phyloP scores from a whole-genome alignment of 2,329 filamentous ascomycete genomes.

The Volutella citrinella region DNA sequence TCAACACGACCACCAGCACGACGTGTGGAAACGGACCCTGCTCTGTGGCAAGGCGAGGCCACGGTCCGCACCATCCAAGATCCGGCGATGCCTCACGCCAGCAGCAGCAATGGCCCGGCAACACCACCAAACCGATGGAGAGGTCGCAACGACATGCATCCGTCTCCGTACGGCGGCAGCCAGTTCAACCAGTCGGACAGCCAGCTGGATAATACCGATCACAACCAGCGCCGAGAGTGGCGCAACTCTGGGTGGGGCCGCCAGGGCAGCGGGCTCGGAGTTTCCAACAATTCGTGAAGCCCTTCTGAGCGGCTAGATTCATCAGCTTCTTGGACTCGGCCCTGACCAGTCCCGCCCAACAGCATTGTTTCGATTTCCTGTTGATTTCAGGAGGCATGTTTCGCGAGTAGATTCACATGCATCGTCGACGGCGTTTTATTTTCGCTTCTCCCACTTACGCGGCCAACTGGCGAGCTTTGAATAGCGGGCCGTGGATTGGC shows the following conservation, averaged over 20 bases:
- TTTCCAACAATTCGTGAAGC: constrained; percentile 42
- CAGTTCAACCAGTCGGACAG: constrained; percentile 45
- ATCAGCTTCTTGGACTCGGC: constrained; percentile 15
- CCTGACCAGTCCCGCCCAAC: constrained; percentile 8
- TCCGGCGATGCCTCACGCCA: constrained; percentile 40
- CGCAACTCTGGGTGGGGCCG: constrained; percentile 55
- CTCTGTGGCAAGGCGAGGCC: constrained; percentile 78
- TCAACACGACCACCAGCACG: constrained; percentile 51
- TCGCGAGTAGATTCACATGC: constrained; percentile 34
- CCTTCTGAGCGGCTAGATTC: constrained; percentile 13
- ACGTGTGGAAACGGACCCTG: constrained; percentile 82
- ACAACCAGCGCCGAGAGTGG: constrained; percentile 51
- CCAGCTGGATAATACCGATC: constrained; percentile 37
- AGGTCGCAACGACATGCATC: constrained; percentile 41
- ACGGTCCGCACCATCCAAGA: constrained; percentile 77
- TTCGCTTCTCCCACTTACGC: constrained; percentile 20
- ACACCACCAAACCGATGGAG: constrained; percentile 50
- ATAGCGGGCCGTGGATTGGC: no score
- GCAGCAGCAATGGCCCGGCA: constrained; percentile 37
- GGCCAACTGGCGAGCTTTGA: no score
- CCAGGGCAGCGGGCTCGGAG: constrained; percentile 48
- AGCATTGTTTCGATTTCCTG: constrained; percentile 17
- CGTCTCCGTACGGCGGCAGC: constrained; percentile 41
- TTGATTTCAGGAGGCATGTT: constrained; percentile 27
- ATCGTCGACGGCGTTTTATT: constrained; percentile 36